Conservation (phyloP, 768 basidiomycete genomes). For the Termitomyces sp. region DNA sequence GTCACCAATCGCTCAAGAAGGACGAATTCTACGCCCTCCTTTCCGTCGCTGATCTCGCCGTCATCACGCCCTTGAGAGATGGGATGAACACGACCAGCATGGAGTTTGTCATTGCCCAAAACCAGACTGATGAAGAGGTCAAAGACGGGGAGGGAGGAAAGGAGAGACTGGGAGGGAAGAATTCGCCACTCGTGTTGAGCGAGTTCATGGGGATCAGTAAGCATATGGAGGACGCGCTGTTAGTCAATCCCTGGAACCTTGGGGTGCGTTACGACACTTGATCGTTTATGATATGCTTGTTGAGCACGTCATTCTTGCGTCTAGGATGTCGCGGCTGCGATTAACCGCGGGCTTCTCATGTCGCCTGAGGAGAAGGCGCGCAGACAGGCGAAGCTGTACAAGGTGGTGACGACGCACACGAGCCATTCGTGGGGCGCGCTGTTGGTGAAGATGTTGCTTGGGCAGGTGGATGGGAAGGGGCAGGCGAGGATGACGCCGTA, state of each 20-base stretch:
- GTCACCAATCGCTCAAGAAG: conserved; percentile 95
- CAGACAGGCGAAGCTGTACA: conserved; percentile 74
- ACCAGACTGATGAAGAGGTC: conserved; percentile 38
- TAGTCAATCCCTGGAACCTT: conserved; percentile 96
- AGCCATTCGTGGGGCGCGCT: conserved; percentile 91
- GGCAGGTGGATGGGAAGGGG: conserved; percentile 72
- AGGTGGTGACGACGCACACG: conserved; percentile 87
- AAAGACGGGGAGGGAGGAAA: neutral
- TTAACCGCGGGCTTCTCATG: conserved; percentile 87
- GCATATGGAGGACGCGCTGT: conserved; percentile 83
- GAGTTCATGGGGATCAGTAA: conserved; percentile 98
- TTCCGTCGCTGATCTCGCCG: conserved; percentile 87
- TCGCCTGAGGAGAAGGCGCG: conserved; percentile 62
- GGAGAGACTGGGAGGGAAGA: conserved; percentile 29
- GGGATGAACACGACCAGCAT: conserved; percentile 99
- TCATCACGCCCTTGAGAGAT: conserved; percentile 93
- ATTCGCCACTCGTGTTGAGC: conserved; percentile 83
- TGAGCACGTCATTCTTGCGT: too few species aligned
- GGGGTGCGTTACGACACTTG: conserved; percentile 51
- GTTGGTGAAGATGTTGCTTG: conserved; percentile 82
- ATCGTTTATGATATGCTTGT: neutral
- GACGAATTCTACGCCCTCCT: conserved; percentile 97
- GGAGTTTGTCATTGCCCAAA: conserved; percentile 97
- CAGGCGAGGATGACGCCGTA: conserved; percentile 83
- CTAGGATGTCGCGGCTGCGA: conserved; percentile 83